Evolutionary conservation across 192 early-diverging fungal genomes (phyloP).

Genomic region (Coemansia brasiliensis): DNA sequence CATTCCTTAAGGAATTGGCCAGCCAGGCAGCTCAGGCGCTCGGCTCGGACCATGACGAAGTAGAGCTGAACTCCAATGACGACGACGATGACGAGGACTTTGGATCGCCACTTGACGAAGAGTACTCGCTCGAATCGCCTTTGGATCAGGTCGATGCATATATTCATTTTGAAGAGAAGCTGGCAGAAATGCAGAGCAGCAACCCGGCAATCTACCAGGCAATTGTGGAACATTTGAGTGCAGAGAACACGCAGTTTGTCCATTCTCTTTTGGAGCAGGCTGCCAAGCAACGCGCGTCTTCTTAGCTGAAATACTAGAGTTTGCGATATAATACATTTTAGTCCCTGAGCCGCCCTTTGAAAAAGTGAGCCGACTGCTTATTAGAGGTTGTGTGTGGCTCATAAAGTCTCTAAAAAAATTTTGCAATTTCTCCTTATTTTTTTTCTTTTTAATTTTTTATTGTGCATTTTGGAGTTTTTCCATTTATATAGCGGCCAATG

Average conservation of each 20-base stretch:
- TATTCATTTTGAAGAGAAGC: conserved; percentile 67
- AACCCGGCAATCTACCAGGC: conserved; percentile 39
- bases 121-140: conserved; percentile 75
- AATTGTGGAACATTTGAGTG: conserved; percentile 32
- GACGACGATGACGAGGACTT: conserved; percentile 66
- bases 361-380: too few species aligned
- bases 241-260: conserved; percentile 43
- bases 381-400: too few species aligned
- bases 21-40: conserved; percentile 53
- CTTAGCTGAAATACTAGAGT: neutral
- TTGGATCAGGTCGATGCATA: conserved; percentile 77
- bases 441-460: conserved; percentile 1
- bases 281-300: conserved; percentile 29
- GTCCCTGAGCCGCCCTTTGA: neutral
- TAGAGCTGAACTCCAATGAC: conserved; percentile 19
- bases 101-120: conserved; percentile 70
- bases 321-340: neutral
- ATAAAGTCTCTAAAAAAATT: conserved; percentile 1
- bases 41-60: conserved; percentile 41
- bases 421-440: conserved; percentile 2
- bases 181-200: conserved; percentile 47
- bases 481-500: conserved; percentile 14
- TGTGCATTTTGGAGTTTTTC: neutral
- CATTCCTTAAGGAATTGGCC: conserved; percentile 64
- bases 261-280: conserved; percentile 47